Base-by-base conservation (phyloP, 2,329 filamentous ascomycete genomes). In the Microsporum canis region DNA sequence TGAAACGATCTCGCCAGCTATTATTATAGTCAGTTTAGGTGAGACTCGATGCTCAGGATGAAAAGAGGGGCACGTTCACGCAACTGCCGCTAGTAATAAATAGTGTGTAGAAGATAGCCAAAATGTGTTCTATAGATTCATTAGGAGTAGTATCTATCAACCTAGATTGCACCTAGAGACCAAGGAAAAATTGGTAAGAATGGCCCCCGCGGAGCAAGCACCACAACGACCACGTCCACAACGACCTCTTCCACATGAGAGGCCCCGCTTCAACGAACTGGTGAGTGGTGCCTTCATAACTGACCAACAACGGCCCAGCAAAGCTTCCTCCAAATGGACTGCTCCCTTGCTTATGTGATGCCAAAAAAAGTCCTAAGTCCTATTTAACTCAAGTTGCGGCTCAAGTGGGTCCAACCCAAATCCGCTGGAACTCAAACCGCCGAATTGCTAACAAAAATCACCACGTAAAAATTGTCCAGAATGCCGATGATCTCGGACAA, bases 251-350 rank as follows among this genome's bases (percentile, higher is more conserved):
- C 45, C 10, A 10, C 45, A 31, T 14, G 12, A 31, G 38, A 57
- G 36, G 65, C 68, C 36, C 73, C 75, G 2, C 62, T 80, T 14
- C 70, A 75, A 62, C 68, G 71, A 10, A 71, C 65, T 7, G 78
- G 77, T 14, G 66, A 14, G 38, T 43, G 12, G 14, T 43, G 39
- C 17, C 14, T 43, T 14, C 4, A 14, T 3, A 43, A 14, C 14
- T 14, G 5, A 43, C 17, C 39, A 43, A 43, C 17, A n/a, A 3
- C 39, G 3, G 39, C 3, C 5, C 4, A 43, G 2, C 39, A 43
- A 17, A n/a, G 10, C 10, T 14, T 41, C 1, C 10, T 41, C 10
- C 38, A 4, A 1, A 43, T 6, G 14, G 39, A n/a, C 39, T 43
- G 39, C 2, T 14, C 5, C 39, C 12, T 14, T 43, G 39, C 39